Percentiles rank a stretch among this genome's conserved stretches.
Conservation (phyloP, 73 alveolate species). For the Durusdinium trenchii region DNA sequence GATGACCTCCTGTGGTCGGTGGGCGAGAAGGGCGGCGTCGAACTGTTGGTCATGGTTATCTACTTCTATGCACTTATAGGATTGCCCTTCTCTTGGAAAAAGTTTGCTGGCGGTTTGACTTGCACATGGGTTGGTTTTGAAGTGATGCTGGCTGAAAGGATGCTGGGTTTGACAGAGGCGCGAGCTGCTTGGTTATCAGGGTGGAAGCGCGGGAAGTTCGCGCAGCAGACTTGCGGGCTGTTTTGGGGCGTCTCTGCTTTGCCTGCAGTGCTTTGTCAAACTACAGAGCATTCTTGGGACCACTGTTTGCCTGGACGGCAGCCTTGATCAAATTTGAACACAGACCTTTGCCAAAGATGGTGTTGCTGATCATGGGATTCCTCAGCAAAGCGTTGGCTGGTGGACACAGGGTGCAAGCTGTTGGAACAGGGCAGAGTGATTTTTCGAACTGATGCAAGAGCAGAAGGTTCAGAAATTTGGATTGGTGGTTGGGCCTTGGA, state of each 20-base stretch:
- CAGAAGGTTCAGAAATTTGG: slow-evolving; percentile 7
- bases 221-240: background rate
- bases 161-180: background rate
- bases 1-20: slow-evolving; percentile 34
- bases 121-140: slow-evolving; percentile 19
- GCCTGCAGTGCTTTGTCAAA: background rate
- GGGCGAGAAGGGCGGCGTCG: background rate
- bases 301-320: slow-evolving; percentile 37
- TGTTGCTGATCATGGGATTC: background rate
- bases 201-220: too few relatives aligned
- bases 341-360: background rate
- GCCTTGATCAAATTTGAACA: background rate
- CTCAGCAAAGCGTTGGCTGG: background rate
- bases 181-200: slow-evolving; percentile 21
- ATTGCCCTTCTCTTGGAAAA: slow-evolving; percentile 24
- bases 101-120: background rate
- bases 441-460: slow-evolving; percentile 47
- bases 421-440: background rate
- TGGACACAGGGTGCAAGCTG: background rate
- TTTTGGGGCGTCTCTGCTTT: background rate
- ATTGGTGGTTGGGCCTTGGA: slow-evolving; percentile 60
- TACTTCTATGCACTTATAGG: background rate
- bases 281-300: slow-evolving; percentile 20
- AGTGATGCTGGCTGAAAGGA: background rate
- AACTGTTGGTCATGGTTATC: background rate